Evolutionary conservation across 495 filamentous ascomycete genomes (phyloP).

Genomic region (Trichocladium uniseriatum): DNA sequence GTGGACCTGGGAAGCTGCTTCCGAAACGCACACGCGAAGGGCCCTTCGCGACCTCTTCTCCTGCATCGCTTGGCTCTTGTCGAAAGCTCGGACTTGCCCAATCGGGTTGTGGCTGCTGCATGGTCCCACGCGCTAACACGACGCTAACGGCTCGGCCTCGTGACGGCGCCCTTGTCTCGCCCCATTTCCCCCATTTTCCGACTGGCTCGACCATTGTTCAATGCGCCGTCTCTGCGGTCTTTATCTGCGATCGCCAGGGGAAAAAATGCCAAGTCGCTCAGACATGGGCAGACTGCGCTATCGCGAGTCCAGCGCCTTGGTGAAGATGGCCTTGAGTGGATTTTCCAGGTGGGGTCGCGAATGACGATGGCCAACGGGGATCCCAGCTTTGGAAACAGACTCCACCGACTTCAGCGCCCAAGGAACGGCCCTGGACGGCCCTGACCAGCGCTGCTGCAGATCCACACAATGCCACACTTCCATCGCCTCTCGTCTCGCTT

Average conservation of each 20-base stretch:
- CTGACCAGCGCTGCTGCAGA: neutral
- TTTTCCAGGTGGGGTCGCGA: neutral
- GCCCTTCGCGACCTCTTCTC: too few species aligned
- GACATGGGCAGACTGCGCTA: too few species aligned
- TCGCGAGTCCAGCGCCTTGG: neutral
- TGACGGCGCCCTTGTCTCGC: constrained; percentile 2
- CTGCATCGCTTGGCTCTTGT: constrained; percentile 1
- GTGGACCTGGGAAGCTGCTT: too few species aligned
- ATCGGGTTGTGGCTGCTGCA: neutral
- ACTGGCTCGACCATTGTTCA: neutral
- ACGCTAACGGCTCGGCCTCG: neutral
- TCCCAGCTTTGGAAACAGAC: neutral
- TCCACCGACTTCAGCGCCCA: neutral
- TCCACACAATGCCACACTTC: constrained; percentile 1
- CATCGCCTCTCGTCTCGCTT: constrained; percentile 2
- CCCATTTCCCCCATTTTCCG: neutral
- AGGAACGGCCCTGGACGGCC: neutral
- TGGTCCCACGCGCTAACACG: neutral
- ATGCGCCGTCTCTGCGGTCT: neutral
- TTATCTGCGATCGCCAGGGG: constrained; percentile 13
- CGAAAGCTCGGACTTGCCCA: neutral
- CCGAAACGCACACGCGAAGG: too few species aligned
- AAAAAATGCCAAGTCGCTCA: neutral
- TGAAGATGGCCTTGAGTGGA: neutral
- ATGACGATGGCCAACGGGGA: neutral